Conservation (phyloP, 2,329 filamentous ascomycete species). For the Ophiostoma perfectum region DNA sequence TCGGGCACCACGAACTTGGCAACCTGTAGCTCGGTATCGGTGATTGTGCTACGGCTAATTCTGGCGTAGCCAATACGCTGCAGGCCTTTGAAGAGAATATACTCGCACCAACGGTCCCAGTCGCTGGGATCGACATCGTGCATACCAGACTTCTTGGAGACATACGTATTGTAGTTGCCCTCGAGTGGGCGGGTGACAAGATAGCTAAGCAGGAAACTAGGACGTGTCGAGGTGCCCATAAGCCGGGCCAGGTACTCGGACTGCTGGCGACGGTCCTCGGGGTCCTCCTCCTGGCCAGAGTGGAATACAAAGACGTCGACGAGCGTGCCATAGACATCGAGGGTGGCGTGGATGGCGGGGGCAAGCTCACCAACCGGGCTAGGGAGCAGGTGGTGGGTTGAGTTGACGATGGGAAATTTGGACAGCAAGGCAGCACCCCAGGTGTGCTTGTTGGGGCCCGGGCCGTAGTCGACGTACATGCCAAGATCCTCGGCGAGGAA, state of each 20-base stretch:
- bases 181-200: conserved; percentile 83
- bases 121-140: conserved; percentile 87
- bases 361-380: conserved; percentile 92
- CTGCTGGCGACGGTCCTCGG: conserved; percentile 83
- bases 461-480: conserved; percentile 98
- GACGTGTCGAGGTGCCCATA: conserved; percentile 77
- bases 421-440: conserved; percentile 88
- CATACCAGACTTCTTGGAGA: conserved; percentile 82
- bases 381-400: conserved; percentile 89
- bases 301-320: conserved; percentile 98
- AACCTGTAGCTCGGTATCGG: conserved; percentile 93
- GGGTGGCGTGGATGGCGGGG: conserved; percentile 91
- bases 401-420: conserved; percentile 97
- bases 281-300: conserved; percentile 95
- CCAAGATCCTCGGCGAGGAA: conserved; percentile 92
- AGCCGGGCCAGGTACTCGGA: conserved; percentile 77
- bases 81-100: conserved; percentile 90
- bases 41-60: conserved; percentile 84
- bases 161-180: conserved; percentile 96
- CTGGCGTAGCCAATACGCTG: conserved; percentile 83
- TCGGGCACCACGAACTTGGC: conserved; percentile 87
- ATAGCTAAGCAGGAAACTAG: conserved; percentile 82
- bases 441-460: conserved; percentile 97
- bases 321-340: conserved; percentile 83
- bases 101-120: conserved; percentile 99